Evolutionary conservation across 306 rosid species (phyloP).

Genomic region (Pyrus bretschneideri): DNA sequence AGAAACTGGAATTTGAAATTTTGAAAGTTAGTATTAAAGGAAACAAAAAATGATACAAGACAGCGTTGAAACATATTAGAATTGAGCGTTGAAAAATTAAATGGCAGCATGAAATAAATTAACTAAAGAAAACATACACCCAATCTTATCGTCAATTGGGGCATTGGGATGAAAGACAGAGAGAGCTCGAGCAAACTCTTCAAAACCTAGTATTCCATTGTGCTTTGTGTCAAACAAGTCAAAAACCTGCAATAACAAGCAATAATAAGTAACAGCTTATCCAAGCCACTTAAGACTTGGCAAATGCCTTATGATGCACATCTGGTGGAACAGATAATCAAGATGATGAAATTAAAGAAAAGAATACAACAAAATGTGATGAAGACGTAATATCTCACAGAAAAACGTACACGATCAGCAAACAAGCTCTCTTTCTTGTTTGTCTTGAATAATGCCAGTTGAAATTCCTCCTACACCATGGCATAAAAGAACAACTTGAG

Average conservation of each 20-base stretch:
- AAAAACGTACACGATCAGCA: slow-evolving; percentile 80
- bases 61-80: background rate
- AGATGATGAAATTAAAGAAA: background rate
- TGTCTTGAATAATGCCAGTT: slow-evolving; percentile 92
- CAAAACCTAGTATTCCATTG: slow-evolving; percentile 94
- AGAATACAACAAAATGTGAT: background rate
- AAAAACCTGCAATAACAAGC: slow-evolving; percentile 53
- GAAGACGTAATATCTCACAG: slow-evolving; percentile 3
- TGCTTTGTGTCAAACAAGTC: slow-evolving; percentile 96
- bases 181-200: slow-evolving; percentile 96
- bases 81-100: background rate
- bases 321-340: background rate
- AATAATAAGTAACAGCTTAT: slow-evolving; percentile 7
- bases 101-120: background rate
- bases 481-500: background rate
- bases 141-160: slow-evolving; percentile 89
- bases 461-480: slow-evolving; percentile 84
- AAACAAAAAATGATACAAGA: background rate
- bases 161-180: slow-evolving; percentile 98
- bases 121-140: slow-evolving; percentile 45
- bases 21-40: background rate
- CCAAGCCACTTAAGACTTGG: slow-evolving; percentile 12
- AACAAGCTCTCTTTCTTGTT: slow-evolving; percentile 95
- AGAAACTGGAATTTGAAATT: slow-evolving; percentile 61
- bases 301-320: slow-evolving; percentile 1